Evolutionary conservation across 2,329 filamentous ascomycete species (phyloP).

Genomic region (Fusarium sp.): DNA sequence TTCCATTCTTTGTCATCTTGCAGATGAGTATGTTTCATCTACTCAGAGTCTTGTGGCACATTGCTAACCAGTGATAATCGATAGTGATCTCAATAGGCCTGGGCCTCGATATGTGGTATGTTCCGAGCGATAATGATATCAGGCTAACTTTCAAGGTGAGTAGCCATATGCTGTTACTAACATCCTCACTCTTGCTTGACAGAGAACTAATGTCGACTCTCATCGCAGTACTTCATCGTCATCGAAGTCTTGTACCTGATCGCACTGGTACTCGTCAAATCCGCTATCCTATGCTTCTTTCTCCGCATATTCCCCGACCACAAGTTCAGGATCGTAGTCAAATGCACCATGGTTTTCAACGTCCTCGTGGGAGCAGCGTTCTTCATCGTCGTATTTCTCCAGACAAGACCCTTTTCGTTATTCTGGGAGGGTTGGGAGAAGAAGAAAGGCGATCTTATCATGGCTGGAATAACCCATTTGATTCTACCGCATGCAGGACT

Average conservation of each 20-base stretch:
- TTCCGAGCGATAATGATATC: background rate
- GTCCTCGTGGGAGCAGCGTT: background rate
- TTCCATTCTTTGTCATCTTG: background rate
- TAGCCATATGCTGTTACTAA: background rate
- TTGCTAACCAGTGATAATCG: background rate
- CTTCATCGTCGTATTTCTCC: background rate
- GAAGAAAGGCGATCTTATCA: background rate
- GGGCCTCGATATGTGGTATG: slow-evolving; percentile 18
- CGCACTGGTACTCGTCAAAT: background rate
- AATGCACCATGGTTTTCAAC: background rate
- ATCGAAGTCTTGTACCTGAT: background rate
- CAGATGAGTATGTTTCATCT: background rate
- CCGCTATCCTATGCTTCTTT: slow-evolving; percentile 14
- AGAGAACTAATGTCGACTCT: background rate
- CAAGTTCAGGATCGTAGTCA: slow-evolving; percentile 6
- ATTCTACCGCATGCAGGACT: slow-evolving; percentile 1
- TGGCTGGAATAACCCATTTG: background rate
- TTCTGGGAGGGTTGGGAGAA: slow-evolving; percentile 24
- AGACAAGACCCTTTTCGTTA: background rate
- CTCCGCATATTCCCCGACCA: slow-evolving; percentile 13
- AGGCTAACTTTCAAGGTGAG: background rate
- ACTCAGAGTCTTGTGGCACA: rapidly evolving
- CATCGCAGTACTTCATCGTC: background rate
- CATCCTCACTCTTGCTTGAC: background rate
- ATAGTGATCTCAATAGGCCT: slow-evolving; percentile 11